phyloP scores from a whole-genome alignment of 306 rosid genomes.

The Quercus parvula region DNA sequence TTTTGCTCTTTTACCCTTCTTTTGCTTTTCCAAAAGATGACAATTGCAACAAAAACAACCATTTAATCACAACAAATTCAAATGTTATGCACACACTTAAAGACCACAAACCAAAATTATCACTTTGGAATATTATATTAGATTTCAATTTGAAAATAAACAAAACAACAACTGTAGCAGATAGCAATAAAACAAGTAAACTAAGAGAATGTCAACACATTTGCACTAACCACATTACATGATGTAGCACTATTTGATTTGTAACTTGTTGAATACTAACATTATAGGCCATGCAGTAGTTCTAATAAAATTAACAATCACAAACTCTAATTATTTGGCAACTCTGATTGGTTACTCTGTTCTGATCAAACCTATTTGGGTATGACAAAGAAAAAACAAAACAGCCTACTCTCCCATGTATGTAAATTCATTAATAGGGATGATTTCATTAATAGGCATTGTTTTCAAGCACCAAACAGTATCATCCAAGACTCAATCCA shows the following conservation, averaged over 20 bases:
- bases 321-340: too few relatives aligned
- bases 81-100: not conserved
- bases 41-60: conserved; percentile 45
- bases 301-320: too few relatives aligned
- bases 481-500: not conserved
- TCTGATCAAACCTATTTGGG: not conserved
- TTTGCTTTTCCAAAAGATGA: conserved; percentile 82
- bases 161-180: not conserved
- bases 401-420: not conserved
- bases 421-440: too few relatives aligned
- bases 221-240: too few relatives aligned
- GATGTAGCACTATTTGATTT: not conserved
- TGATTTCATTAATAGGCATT: not conserved
- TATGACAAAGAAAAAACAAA: not conserved
- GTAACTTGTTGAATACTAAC: not conserved
- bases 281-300: too few relatives aligned
- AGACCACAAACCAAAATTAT: not conserved
- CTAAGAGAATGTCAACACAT: not conserved
- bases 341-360: too few relatives aligned
- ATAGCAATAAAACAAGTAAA: not conserved
- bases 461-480: not conserved
- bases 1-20: conserved; percentile 80
- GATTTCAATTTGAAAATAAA: not conserved
- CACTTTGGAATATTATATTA: not conserved
- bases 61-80: not conserved